phyloP scores from a whole-genome alignment of 345 rosid species.

The Eucalyptus regnans region DNA sequence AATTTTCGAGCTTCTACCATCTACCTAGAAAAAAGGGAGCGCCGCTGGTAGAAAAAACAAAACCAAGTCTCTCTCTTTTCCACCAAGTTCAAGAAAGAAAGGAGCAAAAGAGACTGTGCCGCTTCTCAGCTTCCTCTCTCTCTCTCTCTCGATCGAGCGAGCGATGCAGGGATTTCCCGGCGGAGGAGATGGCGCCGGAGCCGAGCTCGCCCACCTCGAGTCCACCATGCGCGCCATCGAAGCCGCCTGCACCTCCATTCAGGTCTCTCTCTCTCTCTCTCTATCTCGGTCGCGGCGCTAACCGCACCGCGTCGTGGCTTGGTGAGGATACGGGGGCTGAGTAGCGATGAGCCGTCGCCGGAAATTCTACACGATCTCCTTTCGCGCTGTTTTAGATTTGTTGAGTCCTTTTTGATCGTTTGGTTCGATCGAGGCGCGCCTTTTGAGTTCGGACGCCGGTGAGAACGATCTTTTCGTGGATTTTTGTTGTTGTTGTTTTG shows the following conservation, averaged over 20 bases:
- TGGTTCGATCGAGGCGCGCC: neutral
- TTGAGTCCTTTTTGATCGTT: neutral
- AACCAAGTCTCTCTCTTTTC: neutral
- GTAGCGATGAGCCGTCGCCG: neutral
- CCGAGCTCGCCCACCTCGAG: constrained; percentile 58
- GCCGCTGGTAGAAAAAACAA: neutral
- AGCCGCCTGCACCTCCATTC: constrained; percentile 82
- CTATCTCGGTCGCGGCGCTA: neutral
- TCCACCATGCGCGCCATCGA: constrained; percentile 95
- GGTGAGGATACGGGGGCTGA: neutral
- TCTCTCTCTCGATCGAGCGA: neutral
- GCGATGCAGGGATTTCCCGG: constrained; percentile 40
- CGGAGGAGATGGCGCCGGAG: constrained; percentile 11
- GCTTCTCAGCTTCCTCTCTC: neutral
- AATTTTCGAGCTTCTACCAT: neutral
- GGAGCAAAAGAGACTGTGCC: neutral
- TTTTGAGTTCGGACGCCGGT: neutral
- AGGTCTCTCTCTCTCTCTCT: constrained; percentile 31
- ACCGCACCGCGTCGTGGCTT: neutral
- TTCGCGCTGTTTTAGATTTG: neutral
- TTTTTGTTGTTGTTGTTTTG: neutral
- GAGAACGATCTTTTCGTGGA: neutral
- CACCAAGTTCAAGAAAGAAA: neutral
- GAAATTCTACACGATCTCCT: neutral
- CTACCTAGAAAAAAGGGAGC: neutral